Percentiles rank a stretch among this genome's conserved stretches.
These are phyloP conservation scores for Aspergillus bertholletiae DNA, from an alignment of 495 filamentous ascomycete genomes.

Conservation along the genomic window DNA sequence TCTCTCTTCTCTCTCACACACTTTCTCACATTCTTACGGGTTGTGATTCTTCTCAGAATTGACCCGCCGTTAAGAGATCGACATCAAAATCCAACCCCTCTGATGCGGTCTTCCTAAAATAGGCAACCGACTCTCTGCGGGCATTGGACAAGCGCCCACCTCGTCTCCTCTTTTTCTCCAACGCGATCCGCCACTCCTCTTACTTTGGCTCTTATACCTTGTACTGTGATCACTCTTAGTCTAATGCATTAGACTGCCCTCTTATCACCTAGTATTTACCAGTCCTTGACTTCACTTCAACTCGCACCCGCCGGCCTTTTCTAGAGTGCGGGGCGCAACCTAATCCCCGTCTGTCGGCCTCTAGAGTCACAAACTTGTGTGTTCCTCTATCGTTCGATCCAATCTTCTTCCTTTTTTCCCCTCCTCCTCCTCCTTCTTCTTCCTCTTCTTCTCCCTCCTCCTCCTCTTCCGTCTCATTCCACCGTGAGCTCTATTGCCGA, in stretches of 20 bases:
- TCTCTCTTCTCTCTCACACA: constrained; percentile 5
- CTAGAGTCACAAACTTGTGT: not conserved
- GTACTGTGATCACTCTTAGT: not conserved
- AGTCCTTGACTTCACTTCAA: not conserved
- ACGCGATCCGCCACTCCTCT: not conserved
- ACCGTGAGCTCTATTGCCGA: constrained; percentile 1
- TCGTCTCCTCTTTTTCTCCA: not conserved
- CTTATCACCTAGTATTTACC: not conserved
- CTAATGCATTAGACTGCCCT: not conserved
- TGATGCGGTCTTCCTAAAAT: constrained; percentile 1
- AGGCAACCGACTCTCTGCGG: not conserved
- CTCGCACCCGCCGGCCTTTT: not conserved
- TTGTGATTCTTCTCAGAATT: too few relatives aligned
- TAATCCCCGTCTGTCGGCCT: not conserved
- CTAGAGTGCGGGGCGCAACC: constrained; percentile 2
- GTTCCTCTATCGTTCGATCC: not conserved
- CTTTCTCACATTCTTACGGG: too few relatives aligned
- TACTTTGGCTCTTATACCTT: not conserved
- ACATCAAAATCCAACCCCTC: not conserved
- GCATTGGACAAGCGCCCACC: not conserved
- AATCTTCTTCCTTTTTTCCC: not conserved
- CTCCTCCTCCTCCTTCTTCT: constrained; percentile 19
- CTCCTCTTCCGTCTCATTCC: constrained; percentile 22
- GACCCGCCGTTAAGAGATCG: not conserved
- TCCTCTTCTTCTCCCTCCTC: constrained; percentile 23